Evolutionary conservation across 768 basidiomycete species (phyloP).

Genomic region (Hebeloma cylindrosporum): DNA sequence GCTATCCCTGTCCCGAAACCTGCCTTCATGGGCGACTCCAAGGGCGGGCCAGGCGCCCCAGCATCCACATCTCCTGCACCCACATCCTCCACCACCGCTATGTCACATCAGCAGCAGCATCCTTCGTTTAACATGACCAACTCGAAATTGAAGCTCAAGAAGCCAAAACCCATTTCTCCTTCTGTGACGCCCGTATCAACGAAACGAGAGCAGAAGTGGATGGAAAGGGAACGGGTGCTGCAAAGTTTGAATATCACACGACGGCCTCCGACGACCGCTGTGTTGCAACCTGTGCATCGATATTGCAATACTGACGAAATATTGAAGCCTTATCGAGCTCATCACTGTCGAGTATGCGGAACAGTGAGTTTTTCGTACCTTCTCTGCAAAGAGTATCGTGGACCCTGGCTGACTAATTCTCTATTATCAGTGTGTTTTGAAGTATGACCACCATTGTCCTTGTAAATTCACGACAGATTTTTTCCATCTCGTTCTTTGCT

Average conservation of each 20-base stretch:
- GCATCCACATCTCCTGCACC: slow-evolving; percentile 1
- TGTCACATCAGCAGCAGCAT: slow-evolving; percentile 2
- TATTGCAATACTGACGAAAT: slow-evolving; percentile 66
- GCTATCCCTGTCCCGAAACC: slow-evolving; percentile 11
- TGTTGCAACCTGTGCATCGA: slow-evolving; percentile 61
- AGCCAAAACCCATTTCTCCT: background rate
- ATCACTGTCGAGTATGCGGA: slow-evolving; percentile 84
- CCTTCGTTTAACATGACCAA: background rate
- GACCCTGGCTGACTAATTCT: no score
- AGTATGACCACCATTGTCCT: slow-evolving; percentile 89
- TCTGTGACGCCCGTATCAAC: background rate
- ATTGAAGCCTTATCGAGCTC: slow-evolving; percentile 71
- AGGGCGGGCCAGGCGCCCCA: background rate
- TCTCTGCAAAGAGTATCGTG: no score
- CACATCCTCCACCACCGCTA: slow-evolving; percentile 5
- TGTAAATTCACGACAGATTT: slow-evolving; percentile 46
- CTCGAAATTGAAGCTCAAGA: slow-evolving; percentile 11
- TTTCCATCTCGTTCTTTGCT: background rate
- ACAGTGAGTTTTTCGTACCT: slow-evolving; percentile 58
- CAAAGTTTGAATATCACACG: slow-evolving; percentile 28
- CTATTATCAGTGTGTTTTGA: slow-evolving; percentile 64
- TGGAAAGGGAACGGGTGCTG: slow-evolving; percentile 7
- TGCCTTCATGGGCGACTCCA: background rate
- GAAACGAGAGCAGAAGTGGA: background rate
- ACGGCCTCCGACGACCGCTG: slow-evolving; percentile 36